phyloP scores from a whole-genome alignment of 352 stramenopile genomes.

The Phytophthora quininea region DNA sequence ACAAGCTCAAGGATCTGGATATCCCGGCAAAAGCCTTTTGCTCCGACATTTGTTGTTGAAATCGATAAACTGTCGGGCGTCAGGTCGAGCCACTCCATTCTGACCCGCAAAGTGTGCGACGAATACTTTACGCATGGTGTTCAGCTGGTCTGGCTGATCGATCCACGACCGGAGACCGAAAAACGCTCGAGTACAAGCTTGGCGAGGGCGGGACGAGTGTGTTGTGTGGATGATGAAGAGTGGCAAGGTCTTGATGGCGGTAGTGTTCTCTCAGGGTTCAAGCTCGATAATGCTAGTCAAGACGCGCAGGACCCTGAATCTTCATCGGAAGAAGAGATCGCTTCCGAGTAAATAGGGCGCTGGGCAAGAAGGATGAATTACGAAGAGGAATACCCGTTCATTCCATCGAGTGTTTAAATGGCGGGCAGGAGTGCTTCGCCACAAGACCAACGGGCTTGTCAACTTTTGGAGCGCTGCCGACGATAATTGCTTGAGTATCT shows the following conservation, averaged over 20 bases:
- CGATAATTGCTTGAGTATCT: too few relatives aligned
- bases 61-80: constrained; percentile 19
- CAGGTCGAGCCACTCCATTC: constrained; percentile 1
- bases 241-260: constrained; percentile 28
- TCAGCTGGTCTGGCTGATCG: constrained; percentile 2
- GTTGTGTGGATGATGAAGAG: constrained; percentile 1
- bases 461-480: too few relatives aligned
- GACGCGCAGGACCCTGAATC: too few relatives aligned
- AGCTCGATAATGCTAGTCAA: too few relatives aligned
- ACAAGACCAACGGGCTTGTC: too few relatives aligned
- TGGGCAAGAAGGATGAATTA: too few relatives aligned
- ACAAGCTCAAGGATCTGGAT: too few relatives aligned
- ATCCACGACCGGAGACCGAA: constrained; percentile 6
- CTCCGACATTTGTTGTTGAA: constrained; percentile 18
- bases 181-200: constrained; percentile 23
- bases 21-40: background rate
- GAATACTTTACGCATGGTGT: constrained; percentile 24
- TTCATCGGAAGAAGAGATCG: too few relatives aligned
- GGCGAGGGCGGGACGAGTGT: constrained; percentile 3
- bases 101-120: constrained; percentile 18
- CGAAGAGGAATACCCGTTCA: too few relatives aligned
- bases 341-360: too few relatives aligned
- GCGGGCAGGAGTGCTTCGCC: too few relatives aligned
- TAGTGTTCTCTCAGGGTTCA: constrained; percentile 18
- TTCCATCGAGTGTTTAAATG: too few relatives aligned